These are phyloP conservation scores for Physcomitrellopsis africana DNA, from an alignment of 225 moss, liverwort and hornwort species.

Conservation along the genomic window DNA sequence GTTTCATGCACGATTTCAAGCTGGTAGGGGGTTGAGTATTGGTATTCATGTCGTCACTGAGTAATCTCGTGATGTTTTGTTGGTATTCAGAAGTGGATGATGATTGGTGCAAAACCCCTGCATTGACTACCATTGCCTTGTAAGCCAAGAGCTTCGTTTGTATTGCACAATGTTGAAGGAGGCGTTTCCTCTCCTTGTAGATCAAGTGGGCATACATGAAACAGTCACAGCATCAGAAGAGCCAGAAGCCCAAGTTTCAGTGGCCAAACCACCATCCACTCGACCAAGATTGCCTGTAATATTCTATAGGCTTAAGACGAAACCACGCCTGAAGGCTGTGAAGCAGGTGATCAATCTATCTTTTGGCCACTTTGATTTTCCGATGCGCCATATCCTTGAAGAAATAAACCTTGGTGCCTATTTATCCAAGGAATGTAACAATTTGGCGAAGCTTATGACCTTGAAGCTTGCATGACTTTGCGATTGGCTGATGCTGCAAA, in stretches of 20 bases:
- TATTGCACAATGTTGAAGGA: conserved; percentile 2
- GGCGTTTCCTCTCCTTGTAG: background rate
- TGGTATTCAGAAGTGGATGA: background rate
- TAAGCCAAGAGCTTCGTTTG: background rate
- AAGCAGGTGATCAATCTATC: conserved; percentile 42
- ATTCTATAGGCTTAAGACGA: conserved; percentile 44
- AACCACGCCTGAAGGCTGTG: conserved; percentile 49
- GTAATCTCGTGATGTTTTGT: background rate
- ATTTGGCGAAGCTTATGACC: background rate
- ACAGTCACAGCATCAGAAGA: background rate
- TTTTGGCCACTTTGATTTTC: background rate
- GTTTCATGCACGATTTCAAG: background rate
- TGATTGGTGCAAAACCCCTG: background rate
- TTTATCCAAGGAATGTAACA: background rate
- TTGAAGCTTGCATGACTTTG: conserved; percentile 14
- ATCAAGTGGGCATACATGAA: background rate
- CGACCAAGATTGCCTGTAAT: conserved; percentile 58
- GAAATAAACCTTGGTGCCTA: too few species aligned
- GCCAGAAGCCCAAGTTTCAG: background rate
- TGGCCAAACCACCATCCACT: background rate
- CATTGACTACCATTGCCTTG: background rate
- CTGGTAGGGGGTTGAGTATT: background rate
- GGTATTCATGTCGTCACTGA: background rate
- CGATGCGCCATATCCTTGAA: background rate
- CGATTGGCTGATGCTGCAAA: background rate